Evolutionary conservation across 1,284 basidiomycete species (phyloP).

Genomic region (Rhodotorula sp.): DNA sequence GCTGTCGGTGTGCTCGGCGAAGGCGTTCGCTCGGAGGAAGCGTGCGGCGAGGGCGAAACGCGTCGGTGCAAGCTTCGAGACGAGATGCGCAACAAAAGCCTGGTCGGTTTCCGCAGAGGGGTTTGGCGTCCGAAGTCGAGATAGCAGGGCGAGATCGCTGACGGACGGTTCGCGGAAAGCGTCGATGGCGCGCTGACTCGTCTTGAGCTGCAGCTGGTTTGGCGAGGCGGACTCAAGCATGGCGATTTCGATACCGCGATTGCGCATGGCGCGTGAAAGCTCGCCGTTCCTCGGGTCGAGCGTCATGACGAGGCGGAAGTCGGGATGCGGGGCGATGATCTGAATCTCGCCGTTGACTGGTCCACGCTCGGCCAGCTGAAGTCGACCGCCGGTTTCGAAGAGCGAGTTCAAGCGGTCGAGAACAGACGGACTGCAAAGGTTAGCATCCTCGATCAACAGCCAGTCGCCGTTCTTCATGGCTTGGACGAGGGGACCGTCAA

Average conservation of each 20-base stretch:
- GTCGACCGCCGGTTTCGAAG: constrained; percentile 75
- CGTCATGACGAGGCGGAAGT: constrained; percentile 93
- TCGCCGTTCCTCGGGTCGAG: constrained; percentile 90
- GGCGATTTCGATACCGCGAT: constrained; percentile 87
- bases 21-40: constrained; percentile 18
- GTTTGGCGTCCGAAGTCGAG: neutral
- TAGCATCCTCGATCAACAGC: constrained; percentile 90
- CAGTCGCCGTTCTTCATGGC: constrained; percentile 86
- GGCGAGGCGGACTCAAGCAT: constrained; percentile 21
- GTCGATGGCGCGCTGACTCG: constrained; percentile 1
- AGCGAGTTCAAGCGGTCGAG: constrained; percentile 96
- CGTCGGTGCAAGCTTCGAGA: constrained; percentile 10
- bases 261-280: constrained; percentile 96
- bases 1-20: constrained; percentile 10
- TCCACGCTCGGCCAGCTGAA: constrained; percentile 87
- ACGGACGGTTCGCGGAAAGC: constrained; percentile 23
- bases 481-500: constrained; percentile 87
- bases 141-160: constrained; percentile 8
- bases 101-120: neutral
- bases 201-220: neutral
- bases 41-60: constrained; percentile 26
- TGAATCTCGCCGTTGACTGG: constrained; percentile 74
- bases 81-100: constrained; percentile 14
- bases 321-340: constrained; percentile 74
- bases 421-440: constrained; percentile 91